Evolutionary conservation across 2,329 filamentous ascomycete genomes (phyloP).

Genomic region (Incumbomyces delicatus): DNA sequence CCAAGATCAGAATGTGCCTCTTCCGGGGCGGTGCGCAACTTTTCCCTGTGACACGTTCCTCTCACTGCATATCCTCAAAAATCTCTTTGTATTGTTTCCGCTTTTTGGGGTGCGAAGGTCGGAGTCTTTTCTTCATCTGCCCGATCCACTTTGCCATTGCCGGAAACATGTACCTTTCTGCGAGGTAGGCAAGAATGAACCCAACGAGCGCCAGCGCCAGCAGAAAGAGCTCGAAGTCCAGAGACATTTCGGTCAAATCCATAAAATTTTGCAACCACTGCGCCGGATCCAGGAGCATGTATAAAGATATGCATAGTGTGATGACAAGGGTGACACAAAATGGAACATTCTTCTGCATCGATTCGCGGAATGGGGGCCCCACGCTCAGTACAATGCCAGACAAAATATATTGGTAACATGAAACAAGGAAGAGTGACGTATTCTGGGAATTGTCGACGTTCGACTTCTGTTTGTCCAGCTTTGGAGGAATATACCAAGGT

Average conservation of each 20-base stretch:
- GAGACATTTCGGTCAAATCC: conserved; percentile 71
- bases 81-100: conserved; percentile 84
- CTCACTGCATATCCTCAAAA: conserved; percentile 52
- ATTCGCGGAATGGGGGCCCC: conserved; percentile 80
- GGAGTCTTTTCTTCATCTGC: conserved; percentile 46
- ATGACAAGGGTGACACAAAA: conserved; percentile 69
- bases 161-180: conserved; percentile 63
- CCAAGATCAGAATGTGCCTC: no score
- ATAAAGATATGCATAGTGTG: conserved; percentile 57
- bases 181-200: conserved; percentile 58
- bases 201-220: conserved; percentile 60
- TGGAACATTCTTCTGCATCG: conserved; percentile 71
- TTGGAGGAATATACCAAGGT: conserved; percentile 77
- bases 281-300: conserved; percentile 72
- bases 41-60: conserved; percentile 9
- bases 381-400: conserved; percentile 82
- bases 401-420: conserved; percentile 90
- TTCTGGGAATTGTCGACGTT: conserved; percentile 91
- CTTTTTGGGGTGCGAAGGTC: conserved; percentile 55
- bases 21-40: not conserved
- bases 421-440: conserved; percentile 77
- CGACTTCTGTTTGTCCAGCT: conserved; percentile 64
- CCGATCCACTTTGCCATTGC: conserved; percentile 59
- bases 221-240: conserved; percentile 63
- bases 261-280: conserved; percentile 62